These are phyloP conservation scores for Marasmius oreades DNA, from an alignment of 1,284 basidiomycete species.

Conservation along the genomic window DNA sequence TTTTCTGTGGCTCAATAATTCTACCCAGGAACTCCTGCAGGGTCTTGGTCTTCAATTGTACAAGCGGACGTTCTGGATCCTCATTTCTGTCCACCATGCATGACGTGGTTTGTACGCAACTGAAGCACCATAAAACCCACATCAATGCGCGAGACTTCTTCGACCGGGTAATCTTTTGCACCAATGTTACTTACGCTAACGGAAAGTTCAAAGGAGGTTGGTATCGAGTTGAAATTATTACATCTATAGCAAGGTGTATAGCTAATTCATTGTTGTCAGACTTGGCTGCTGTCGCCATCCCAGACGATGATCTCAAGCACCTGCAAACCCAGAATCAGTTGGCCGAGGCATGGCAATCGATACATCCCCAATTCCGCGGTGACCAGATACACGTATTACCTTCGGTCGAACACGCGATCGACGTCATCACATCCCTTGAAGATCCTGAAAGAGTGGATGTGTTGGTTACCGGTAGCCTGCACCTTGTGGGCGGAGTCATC, in stretches of 20 bases:
- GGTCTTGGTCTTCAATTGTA: conserved; percentile 94
- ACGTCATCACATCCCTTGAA: conserved; percentile 47
- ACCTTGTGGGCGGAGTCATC: conserved; percentile 93
- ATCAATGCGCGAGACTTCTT: conserved; percentile 57
- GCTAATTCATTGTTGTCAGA: conserved; percentile 41
- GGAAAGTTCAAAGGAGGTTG: conserved; percentile 88
- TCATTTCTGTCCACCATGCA: conserved; percentile 68
- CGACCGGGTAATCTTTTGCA: conserved; percentile 88
- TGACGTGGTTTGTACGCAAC: conserved; percentile 41
- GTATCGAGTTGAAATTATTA: conserved; percentile 14
- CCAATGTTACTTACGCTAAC: conserved; percentile 91
- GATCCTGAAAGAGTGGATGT: conserved; percentile 48
- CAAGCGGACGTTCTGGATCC: conserved; percentile 80
- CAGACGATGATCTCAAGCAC: conserved; percentile 59
- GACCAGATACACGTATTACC: conserved; percentile 75
- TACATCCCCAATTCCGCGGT: conserved; percentile 59
- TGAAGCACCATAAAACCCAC: conserved; percentile 35
- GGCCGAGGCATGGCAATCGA: conserved; percentile 66
- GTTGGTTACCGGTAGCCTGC: conserved; percentile 89
- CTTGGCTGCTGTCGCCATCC: conserved; percentile 65
- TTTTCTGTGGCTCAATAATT: not conserved
- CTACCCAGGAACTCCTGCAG: conserved; percentile 34
- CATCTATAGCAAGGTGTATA: conserved; percentile 1
- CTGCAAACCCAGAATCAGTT: conserved; percentile 79
- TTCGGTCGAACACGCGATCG: conserved; percentile 87